Conservation (phyloP, 441 rosid genomes). For the Aquilaria agallochum region DNA sequence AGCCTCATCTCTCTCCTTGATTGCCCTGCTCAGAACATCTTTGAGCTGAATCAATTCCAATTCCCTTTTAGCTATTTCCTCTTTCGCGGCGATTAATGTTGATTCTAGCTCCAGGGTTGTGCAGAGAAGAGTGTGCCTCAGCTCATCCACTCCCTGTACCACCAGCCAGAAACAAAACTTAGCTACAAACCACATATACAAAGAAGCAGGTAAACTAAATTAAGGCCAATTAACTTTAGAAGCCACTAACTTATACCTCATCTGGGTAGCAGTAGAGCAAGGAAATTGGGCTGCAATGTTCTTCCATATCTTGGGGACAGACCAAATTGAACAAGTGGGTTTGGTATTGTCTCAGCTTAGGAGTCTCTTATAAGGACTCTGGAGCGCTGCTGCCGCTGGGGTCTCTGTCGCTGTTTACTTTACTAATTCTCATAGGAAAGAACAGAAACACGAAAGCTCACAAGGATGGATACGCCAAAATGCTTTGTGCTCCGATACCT, state of each 20-base stretch:
- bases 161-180: not conserved
- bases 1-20: slow-evolving; percentile 59
- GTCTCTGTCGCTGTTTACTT: not conserved
- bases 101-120: slow-evolving; percentile 59
- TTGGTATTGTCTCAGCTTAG: slow-evolving; percentile 1
- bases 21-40: slow-evolving; percentile 37
- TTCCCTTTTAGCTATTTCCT: slow-evolving; percentile 57
- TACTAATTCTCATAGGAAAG: slow-evolving; percentile 22
- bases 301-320: slow-evolving; percentile 36
- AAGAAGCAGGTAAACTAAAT: not conserved
- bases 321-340: not conserved
- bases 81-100: slow-evolving; percentile 50
- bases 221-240: not conserved
- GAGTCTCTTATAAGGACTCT: slow-evolving; percentile 30
- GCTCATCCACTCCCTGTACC: slow-evolving; percentile 59
- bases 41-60: slow-evolving; percentile 45
- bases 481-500: slow-evolving; percentile 8
- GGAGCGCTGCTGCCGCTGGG: slow-evolving; percentile 10
- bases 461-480: slow-evolving; percentile 21
- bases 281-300: slow-evolving; percentile 37
- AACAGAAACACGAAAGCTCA: slow-evolving; percentile 28
- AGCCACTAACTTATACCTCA: slow-evolving; percentile 26
- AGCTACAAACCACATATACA: not conserved
- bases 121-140: slow-evolving; percentile 45
- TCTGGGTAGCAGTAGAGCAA: slow-evolving; percentile 36